Evolutionary conservation across 108 stramenopile species (phyloP), one percentile per base, ranked within the genome.

Genomic region (Chaetoceros tenuissimus): DNA sequence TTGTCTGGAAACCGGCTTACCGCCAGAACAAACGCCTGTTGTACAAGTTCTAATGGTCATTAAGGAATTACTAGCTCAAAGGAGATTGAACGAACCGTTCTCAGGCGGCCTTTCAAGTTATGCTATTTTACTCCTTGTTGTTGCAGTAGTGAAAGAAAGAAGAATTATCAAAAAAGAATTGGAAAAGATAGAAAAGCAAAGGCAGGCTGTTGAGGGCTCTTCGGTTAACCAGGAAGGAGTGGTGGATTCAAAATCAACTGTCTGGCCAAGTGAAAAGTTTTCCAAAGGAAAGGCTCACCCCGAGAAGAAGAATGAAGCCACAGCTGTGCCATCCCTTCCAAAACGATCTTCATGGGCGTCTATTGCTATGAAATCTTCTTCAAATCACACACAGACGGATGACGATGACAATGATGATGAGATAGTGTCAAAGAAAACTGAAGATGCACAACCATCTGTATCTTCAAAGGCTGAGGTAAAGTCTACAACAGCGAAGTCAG

Each of bases 81-180:
- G 85, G 51, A 86, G 90, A 24, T 68, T 95, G 31, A 95, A 98
- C 57, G 95, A 98, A 59, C 94, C 95, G 0, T 96, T 91, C 66
- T 88, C 93, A 1, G 97, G 97, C 34, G 97, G 97, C 23, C 78
- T 98, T 29, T 90, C 89, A 46, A 92, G 89, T 56, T 98, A 96
- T 67, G 93, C 87, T n/a, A 73, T 98, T 3, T 77, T 96, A 29
- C 66, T 95, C 47, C 69, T 96, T 62, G 74, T 92, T 3, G 55
- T 91, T 29, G 86, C 94, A 27, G 79, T 92, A 5, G 50, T 94
- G 22, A 69, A 84, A 25, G 92, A 94, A 63, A 59, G 87, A 51
- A 60, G 61, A 50, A 73, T 81, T 8, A 92, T 88, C 61, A 58
- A 81, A 20, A 75, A 82, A 55, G 86, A 85, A 51, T 66, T 88